phyloP scores from a whole-genome alignment of 306 rosid genomes.

The Dalbergia oliveri region DNA sequence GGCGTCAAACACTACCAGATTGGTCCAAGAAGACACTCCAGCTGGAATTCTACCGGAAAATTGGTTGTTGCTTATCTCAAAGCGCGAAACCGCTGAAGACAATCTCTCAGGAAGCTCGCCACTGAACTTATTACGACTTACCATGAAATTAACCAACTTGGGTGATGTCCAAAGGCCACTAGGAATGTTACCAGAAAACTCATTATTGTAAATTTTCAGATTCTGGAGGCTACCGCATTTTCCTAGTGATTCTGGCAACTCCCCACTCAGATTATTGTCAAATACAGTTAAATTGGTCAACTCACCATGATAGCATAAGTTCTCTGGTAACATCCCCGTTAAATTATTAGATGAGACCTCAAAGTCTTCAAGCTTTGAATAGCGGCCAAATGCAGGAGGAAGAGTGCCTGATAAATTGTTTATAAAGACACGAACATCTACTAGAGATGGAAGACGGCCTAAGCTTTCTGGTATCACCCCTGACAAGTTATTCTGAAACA shows the following conservation, averaged over 20 bases:
- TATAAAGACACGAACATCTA: constrained; percentile 44
- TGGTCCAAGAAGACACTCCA: constrained; percentile 51
- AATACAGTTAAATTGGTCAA: constrained; percentile 46
- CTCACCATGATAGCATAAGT: constrained; percentile 59
- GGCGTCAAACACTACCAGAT: constrained; percentile 52
- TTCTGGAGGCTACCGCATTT: constrained; percentile 45
- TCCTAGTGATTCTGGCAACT: constrained; percentile 59
- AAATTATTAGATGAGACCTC: constrained; percentile 53
- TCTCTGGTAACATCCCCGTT: constrained; percentile 63
- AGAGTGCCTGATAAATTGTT: constrained; percentile 68
- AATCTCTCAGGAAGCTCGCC: constrained; percentile 61
- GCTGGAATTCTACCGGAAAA: constrained; percentile 57
- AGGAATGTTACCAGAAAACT: constrained; percentile 57
- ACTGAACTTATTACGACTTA: constrained; percentile 50
- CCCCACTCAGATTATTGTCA: constrained; percentile 59
- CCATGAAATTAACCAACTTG: constrained; percentile 38
- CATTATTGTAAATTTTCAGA: constrained; percentile 42
- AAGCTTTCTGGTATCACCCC: constrained; percentile 68
- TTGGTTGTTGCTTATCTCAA: constrained; percentile 55
- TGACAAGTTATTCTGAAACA: constrained; percentile 55
- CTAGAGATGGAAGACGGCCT: constrained; percentile 62
- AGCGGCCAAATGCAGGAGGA: constrained; percentile 68
- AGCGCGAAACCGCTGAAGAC: constrained; percentile 34
- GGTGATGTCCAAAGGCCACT: constrained; percentile 58
- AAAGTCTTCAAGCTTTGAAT: constrained; percentile 53